Evolutionary conservation across 2,329 filamentous ascomycete species (phyloP).

Genomic region (Alternaria atra): DNA sequence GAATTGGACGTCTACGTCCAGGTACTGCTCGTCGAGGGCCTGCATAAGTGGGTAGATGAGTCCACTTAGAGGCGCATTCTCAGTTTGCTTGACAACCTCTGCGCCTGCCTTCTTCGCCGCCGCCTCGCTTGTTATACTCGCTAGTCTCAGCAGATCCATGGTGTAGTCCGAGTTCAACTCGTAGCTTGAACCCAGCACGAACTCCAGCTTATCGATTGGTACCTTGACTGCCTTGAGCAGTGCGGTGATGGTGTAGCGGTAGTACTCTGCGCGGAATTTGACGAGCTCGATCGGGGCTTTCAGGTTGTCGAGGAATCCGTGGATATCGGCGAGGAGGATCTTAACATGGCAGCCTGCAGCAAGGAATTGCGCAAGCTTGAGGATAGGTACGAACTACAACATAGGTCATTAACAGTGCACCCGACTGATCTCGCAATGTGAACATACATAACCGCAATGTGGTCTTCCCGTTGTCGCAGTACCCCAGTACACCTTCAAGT

Average conservation of each 20-base stretch:
- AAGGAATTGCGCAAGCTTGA: constrained; percentile 90
- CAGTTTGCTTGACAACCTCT: constrained; percentile 92
- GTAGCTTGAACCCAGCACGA: constrained; percentile 86
- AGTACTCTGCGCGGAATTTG: constrained; percentile 82
- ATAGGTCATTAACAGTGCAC: constrained; percentile 16
- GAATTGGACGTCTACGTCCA: constrained; percentile 88
- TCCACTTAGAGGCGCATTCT: constrained; percentile 76
- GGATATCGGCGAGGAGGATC: constrained; percentile 72
- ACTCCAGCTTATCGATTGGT: constrained; percentile 78
- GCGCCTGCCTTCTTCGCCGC: constrained; percentile 90
- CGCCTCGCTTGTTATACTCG: constrained; percentile 74
- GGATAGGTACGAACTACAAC: constrained; percentile 74
- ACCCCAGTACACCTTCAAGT: constrained; percentile 86
- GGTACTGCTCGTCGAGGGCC: constrained; percentile 82
- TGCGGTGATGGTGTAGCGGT: constrained; percentile 76
- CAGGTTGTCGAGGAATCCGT: constrained; percentile 81
- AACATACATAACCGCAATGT: constrained; percentile 78
- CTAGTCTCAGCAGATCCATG: constrained; percentile 87
- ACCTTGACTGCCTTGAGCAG: constrained; percentile 82
- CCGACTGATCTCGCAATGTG: not conserved
- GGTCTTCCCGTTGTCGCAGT: constrained; percentile 87
- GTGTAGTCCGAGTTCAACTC: constrained; percentile 74
- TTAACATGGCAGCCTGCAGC: constrained; percentile 83
- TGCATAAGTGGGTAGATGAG: constrained; percentile 89
- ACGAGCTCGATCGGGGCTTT: constrained; percentile 92